Percentiles rank a stretch among this genome's conserved stretches.
Evolutionary conservation across 225 moss, liverwort and hornwort genomes (phyloP).

Genomic region (Neckera pumila): DNA sequence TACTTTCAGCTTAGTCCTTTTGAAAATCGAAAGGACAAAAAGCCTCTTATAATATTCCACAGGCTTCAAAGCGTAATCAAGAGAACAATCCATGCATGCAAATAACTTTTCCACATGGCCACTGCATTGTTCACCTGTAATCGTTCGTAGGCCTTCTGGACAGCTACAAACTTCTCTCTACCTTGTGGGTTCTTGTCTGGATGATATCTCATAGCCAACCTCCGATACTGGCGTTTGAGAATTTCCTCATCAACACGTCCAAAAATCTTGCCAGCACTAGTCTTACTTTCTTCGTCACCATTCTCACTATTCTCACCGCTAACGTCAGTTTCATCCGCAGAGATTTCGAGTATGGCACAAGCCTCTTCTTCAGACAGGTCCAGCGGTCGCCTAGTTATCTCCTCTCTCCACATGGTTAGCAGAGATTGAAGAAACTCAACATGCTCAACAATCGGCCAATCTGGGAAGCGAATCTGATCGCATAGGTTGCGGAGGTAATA

Average conservation of each 20-base stretch:
- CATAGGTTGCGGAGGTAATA: slow-evolving; percentile 92
- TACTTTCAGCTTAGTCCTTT: not conserved
- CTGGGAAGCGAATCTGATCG: slow-evolving; percentile 84
- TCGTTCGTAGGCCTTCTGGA: slow-evolving; percentile 91
- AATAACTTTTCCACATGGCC: not conserved
- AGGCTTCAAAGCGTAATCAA: not conserved
- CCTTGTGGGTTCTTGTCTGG: slow-evolving; percentile 94
- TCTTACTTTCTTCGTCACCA: slow-evolving; percentile 54
- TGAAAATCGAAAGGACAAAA: not conserved
- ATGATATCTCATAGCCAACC: slow-evolving; percentile 91
- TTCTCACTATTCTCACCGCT: slow-evolving; percentile 33
- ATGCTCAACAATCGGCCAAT: slow-evolving; percentile 88
- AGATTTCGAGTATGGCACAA: slow-evolving; percentile 80
- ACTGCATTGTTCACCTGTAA: slow-evolving; percentile 42
- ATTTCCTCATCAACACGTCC: slow-evolving; percentile 86
- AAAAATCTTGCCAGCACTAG: slow-evolving; percentile 41
- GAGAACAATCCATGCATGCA: not conserved
- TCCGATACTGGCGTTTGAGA: slow-evolving; percentile 82
- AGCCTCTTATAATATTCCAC: not conserved
- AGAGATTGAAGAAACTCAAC: slow-evolving; percentile 93
- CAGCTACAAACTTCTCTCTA: slow-evolving; percentile 90
- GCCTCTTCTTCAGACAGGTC: slow-evolving; percentile 94
- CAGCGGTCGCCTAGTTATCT: slow-evolving; percentile 80
- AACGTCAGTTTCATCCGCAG: slow-evolving; percentile 53
- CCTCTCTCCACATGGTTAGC: slow-evolving; percentile 91